phyloP scores from a whole-genome alignment of 345 rosid species.

The Mercurialis annua region DNA sequence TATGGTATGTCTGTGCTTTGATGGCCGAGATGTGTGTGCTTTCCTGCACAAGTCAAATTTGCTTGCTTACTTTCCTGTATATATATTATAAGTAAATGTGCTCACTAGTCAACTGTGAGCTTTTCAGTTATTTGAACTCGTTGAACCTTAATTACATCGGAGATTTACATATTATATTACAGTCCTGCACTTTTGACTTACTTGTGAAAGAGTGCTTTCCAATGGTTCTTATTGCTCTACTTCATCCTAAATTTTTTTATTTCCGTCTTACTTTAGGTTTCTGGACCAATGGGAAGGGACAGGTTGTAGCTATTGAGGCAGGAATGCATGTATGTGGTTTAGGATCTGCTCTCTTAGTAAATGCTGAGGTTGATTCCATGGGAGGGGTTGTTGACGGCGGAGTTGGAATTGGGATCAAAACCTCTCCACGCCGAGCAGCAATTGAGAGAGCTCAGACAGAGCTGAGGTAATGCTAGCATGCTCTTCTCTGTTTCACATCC shows the following conservation, averaged over 20 bases:
- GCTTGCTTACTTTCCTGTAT: no score
- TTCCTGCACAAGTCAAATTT: no score
- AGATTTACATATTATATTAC: not conserved
- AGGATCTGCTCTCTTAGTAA: constrained; percentile 59
- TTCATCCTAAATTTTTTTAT: not conserved
- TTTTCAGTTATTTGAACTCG: not conserved
- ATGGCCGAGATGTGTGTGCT: no score
- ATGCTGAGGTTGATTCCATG: constrained; percentile 99
- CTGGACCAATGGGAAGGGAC: constrained; percentile 14
- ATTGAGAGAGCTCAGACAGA: constrained; percentile 96
- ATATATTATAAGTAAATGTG: not conserved
- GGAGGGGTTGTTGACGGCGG: constrained; percentile 97
- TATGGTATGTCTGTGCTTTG: not conserved
- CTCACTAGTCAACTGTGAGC: not conserved
- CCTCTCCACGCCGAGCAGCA: constrained; percentile 86
- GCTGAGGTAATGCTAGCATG: constrained; percentile 60
- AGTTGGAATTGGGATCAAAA: constrained; percentile 76
- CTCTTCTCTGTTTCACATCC: constrained; percentile 6
- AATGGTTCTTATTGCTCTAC: not conserved
- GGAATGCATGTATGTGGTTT: constrained; percentile 80
- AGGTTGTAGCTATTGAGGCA: constrained; percentile 15
- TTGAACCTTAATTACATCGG: not conserved
- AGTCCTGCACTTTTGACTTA: not conserved
- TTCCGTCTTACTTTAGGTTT: constrained; percentile 9
- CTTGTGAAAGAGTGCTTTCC: not conserved